Evolutionary conservation across 108 stramenopile species (phyloP).

Genomic region (Bacterosira constricta): DNA sequence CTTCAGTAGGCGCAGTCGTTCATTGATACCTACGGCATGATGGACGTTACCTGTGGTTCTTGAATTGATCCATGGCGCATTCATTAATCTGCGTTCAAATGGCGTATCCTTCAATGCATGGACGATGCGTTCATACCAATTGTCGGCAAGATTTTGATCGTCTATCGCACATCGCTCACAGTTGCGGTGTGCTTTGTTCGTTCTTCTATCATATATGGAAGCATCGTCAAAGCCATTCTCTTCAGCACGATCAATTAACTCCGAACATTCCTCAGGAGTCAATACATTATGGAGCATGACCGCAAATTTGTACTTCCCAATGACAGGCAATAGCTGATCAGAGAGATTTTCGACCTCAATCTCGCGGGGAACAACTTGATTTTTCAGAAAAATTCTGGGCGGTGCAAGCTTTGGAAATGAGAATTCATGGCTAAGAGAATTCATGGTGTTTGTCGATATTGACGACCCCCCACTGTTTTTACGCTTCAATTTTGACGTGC

Average conservation of each 20-base stretch:
- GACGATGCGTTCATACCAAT: constrained; percentile 47
- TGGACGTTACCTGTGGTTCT: not conserved
- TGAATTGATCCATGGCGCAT: constrained; percentile 21
- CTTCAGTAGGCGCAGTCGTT: constrained; percentile 39
- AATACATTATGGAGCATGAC: constrained; percentile 28
- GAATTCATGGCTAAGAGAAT: not conserved
- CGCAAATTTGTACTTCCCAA: constrained; percentile 36
- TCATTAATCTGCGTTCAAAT: constrained; percentile 21
- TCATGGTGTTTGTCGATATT: constrained; percentile 11
- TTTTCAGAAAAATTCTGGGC: constrained; percentile 5
- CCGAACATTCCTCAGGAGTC: constrained; percentile 27
- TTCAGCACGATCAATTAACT: constrained; percentile 37
- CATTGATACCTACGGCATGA: constrained; percentile 39
- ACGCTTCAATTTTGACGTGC: not conserved
- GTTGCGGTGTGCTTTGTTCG: constrained; percentile 20
- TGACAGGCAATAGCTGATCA: constrained; percentile 18
- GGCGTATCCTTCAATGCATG: constrained; percentile 23
- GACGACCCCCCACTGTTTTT: constrained; percentile 19
- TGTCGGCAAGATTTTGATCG: constrained; percentile 15
- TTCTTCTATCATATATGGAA: constrained; percentile 14
- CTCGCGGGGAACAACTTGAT: not conserved
- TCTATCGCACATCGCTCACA: constrained; percentile 25
- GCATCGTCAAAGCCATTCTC: constrained; percentile 28
- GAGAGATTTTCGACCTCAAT: constrained; percentile 32
- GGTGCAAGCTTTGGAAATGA: not conserved